A percentile compares a stretch with the other conserved stretches of the same genome.
These are phyloP conservation scores for Mycena albidolilacea DNA, from an alignment of 768 basidiomycete genomes.

Conservation along the genomic window DNA sequence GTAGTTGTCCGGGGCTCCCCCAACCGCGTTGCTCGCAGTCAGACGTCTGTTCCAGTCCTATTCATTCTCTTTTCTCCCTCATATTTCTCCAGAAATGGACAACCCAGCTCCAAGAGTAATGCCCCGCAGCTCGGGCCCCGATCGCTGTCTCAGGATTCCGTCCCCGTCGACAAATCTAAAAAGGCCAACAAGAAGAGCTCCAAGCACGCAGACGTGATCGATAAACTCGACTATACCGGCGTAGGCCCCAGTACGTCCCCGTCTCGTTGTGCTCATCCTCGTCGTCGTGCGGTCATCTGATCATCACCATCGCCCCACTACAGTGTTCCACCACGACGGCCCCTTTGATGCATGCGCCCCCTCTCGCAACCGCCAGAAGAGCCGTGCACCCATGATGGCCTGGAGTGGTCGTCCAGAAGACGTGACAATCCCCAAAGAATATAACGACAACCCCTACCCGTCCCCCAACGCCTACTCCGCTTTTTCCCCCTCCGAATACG, in stretches of 20 bases:
- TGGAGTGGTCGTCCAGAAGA: slow-evolving; percentile 68
- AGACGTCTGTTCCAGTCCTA: slow-evolving; percentile 65
- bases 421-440: slow-evolving; percentile 51
- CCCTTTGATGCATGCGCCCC: slow-evolving; percentile 95
- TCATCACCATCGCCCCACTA: slow-evolving; percentile 31
- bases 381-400: slow-evolving; percentile 87
- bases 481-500: slow-evolving; percentile 67
- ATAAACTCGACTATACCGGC: slow-evolving; percentile 88
- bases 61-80: slow-evolving; percentile 29
- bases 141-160: slow-evolving; percentile 65
- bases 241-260: slow-evolving; percentile 83
- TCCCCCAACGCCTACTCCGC: slow-evolving; percentile 61
- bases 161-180: slow-evolving; percentile 55
- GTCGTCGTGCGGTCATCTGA: slow-evolving; percentile 38
- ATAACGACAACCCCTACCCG: slow-evolving; percentile 66
- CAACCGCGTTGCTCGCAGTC: slow-evolving; percentile 70
- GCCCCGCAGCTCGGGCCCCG: slow-evolving; percentile 56
- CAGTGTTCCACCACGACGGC: slow-evolving; percentile 94
- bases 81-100: slow-evolving; percentile 32
- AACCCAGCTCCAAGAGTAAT: slow-evolving; percentile 41
- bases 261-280: neutral
- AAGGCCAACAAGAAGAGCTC: slow-evolving; percentile 75
- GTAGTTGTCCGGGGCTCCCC: slow-evolving; percentile 68
- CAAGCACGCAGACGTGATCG: slow-evolving; percentile 90
- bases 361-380: slow-evolving; percentile 86